Evolutionary conservation across 805 yeast species (phyloP).

Genomic region (Metschnikowia dekortorum): DNA sequence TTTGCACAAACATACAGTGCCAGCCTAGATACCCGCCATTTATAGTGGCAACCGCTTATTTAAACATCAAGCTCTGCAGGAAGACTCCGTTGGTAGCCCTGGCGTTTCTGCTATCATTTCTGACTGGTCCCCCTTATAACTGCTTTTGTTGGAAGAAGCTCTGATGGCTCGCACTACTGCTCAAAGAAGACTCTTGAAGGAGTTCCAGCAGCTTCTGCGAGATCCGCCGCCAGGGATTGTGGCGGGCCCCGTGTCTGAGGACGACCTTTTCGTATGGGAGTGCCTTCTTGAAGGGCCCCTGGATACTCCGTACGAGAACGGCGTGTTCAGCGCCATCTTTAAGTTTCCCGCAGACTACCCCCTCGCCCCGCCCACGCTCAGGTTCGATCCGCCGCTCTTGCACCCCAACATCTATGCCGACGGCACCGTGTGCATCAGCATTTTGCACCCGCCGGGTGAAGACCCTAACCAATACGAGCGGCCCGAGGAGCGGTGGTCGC

Average conservation of each 20-base stretch:
- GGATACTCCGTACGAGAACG: constrained; percentile 82
- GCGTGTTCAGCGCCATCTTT: constrained; percentile 75
- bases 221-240: constrained; percentile 94
- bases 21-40: too few relatives aligned
- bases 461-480: constrained; percentile 94
- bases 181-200: constrained; percentile 80
- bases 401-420: constrained; percentile 94
- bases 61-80: too few relatives aligned
- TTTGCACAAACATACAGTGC: too few relatives aligned
- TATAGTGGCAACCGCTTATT: too few relatives aligned
- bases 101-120: too few relatives aligned
- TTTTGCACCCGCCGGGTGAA: constrained; percentile 93
- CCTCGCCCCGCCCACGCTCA: constrained; percentile 72
- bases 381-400: constrained; percentile 72
- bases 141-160: too few relatives aligned
- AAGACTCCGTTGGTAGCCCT: too few relatives aligned
- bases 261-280: constrained; percentile 75
- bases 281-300: constrained; percentile 80
- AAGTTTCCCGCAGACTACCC: constrained; percentile 80
- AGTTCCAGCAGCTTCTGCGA: constrained; percentile 75
- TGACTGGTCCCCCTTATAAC: too few relatives aligned
- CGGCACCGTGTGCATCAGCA: constrained; percentile 94
- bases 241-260: constrained; percentile 84
- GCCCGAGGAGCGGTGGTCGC: constrained; percentile 97
- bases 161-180: constrained; percentile 49